Evolutionary conservation across 108 stramenopile genomes (phyloP).

Genomic region (Pseudonitzschia multiseries): DNA sequence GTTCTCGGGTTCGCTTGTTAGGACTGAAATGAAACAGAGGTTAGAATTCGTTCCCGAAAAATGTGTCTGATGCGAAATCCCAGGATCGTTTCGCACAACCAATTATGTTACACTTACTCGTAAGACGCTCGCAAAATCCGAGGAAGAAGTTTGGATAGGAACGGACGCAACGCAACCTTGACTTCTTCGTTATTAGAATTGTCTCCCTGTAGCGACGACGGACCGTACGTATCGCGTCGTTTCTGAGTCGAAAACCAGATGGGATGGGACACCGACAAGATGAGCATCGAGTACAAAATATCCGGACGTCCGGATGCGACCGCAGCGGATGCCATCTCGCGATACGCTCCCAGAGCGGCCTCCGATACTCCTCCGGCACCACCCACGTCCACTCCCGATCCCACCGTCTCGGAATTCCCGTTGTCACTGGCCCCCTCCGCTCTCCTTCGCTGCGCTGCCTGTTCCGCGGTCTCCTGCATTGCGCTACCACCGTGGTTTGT

Average conservation of each 20-base stretch:
- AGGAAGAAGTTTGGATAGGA: constrained; percentile 75
- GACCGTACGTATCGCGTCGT: constrained; percentile 54
- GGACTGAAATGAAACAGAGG: constrained; percentile 32
- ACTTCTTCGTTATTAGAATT: constrained; percentile 51
- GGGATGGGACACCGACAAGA: constrained; percentile 72
- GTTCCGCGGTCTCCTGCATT: constrained; percentile 68
- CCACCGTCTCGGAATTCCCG: constrained; percentile 29
- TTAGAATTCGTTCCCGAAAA: not conserved
- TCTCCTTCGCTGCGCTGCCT: constrained; percentile 49
- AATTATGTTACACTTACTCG: constrained; percentile 31
- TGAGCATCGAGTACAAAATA: constrained; percentile 74
- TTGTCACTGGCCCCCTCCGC: constrained; percentile 23
- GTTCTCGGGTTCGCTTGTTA: constrained; percentile 80
- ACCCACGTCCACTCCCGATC: constrained; percentile 53
- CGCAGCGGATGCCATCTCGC: constrained; percentile 81
- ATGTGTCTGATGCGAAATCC: not conserved
- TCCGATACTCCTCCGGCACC: constrained; percentile 77
- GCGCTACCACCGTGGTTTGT: constrained; percentile 78
- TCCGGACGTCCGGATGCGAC: constrained; percentile 64
- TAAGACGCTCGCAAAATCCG: constrained; percentile 75
- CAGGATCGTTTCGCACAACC: not conserved
- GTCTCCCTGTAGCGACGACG: constrained; percentile 52
- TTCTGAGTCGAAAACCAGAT: constrained; percentile 55
- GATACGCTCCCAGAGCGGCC: constrained; percentile 81
- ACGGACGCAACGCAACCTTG: constrained; percentile 59